These are phyloP conservation scores for Arthonia radiata DNA, from an alignment of 495 filamentous ascomycete species.

Conservation along the genomic window DNA sequence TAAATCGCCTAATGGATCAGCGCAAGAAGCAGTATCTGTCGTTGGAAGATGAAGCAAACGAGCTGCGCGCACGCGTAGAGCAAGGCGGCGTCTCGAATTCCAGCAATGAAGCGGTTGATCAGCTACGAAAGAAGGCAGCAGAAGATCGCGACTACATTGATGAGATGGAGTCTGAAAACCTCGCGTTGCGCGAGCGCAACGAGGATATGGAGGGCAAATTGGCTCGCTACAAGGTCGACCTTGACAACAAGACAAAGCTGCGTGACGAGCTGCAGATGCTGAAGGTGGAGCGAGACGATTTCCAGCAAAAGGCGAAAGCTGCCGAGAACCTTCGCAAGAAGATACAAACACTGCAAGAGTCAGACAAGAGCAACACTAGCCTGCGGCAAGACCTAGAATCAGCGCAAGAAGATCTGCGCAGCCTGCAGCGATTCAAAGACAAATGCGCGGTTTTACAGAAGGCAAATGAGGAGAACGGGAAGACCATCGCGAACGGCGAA, in stretches of 20 bases:
- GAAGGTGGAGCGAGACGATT: constrained; percentile 44
- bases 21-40: no score
- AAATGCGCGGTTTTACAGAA: constrained; percentile 21
- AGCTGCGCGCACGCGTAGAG: no score
- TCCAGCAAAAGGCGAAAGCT: constrained; percentile 53
- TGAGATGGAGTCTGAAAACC: no score
- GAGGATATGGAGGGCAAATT: constrained; percentile 40
- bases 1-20: no score
- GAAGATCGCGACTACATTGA: no score
- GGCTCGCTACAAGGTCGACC: constrained; percentile 21
- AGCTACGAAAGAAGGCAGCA: no score
- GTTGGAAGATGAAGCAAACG: no score
- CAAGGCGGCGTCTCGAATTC: no score
- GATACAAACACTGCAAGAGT: constrained; percentile 34
- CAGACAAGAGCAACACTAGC: constrained; percentile 11
- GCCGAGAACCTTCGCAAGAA: constrained; percentile 49
- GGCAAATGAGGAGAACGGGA: constrained; percentile 32
- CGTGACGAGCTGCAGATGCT: constrained; percentile 35
- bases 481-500: constrained; percentile 32
- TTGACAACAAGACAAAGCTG: constrained; percentile 13
- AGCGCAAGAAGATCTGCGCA: constrained; percentile 28
- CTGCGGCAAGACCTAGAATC: constrained; percentile 22
- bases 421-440: constrained; percentile 19
- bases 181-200: no score
- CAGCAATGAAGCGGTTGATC: no score